Evolutionary conservation across 345 rosid genomes (phyloP).

Genomic region (Corchorus capsularis): DNA sequence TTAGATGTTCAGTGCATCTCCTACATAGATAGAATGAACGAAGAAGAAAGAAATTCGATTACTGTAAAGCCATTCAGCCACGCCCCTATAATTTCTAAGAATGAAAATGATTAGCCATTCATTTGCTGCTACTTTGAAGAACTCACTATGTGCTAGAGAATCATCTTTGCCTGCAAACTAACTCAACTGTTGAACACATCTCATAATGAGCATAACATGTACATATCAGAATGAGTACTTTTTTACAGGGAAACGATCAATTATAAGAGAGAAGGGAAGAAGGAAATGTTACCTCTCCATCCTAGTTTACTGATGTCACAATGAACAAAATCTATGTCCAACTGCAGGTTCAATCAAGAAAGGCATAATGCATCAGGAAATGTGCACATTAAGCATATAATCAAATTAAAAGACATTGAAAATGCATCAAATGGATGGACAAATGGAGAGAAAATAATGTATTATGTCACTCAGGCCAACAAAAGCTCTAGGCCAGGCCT

Average conservation of each 20-base stretch:
- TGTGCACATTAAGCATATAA: neutral
- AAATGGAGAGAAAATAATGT: neutral
- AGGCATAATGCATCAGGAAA: constrained; percentile 15
- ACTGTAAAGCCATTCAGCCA: neutral
- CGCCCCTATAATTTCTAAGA: neutral
- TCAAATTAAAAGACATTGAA: neutral
- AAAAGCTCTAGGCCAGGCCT: constrained; percentile 1
- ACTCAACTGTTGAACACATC: neutral
- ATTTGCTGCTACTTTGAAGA: neutral
- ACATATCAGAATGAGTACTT: neutral
- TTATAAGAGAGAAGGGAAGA: neutral
- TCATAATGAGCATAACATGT: neutral
- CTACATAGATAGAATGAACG: neutral
- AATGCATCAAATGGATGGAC: neutral
- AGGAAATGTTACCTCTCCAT: constrained; percentile 59
- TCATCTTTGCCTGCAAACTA: neutral
- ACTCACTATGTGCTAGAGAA: neutral
- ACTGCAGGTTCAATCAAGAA: constrained; percentile 44
- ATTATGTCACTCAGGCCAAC: neutral
- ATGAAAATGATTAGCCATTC: neutral
- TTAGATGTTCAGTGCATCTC: constrained; percentile 4
- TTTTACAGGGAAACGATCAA: constrained; percentile 1
- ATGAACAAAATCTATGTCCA: constrained; percentile 75
- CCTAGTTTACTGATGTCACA: constrained; percentile 63
- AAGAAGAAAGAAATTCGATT: constrained; percentile 11